Conservation (phyloP, 2,329 filamentous ascomycete genomes). For the Cadophora gregata region DNA sequence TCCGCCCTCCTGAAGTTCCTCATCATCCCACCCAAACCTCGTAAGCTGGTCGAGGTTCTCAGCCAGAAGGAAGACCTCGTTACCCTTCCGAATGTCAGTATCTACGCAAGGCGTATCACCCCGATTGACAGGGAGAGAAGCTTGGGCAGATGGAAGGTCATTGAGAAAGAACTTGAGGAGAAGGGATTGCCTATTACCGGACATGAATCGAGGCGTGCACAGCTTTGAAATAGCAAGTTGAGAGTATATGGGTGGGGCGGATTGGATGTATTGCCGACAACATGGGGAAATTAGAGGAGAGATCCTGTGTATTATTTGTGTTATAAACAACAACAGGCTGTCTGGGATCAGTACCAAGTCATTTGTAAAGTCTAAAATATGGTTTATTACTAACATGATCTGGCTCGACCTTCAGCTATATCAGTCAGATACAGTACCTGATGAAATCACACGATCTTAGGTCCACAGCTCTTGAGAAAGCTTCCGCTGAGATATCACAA, state of each 20-base stretch:
- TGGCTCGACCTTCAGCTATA: neutral
- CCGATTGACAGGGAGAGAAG: conserved; percentile 74
- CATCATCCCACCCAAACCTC: conserved; percentile 58
- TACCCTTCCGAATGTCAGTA: conserved; percentile 70
- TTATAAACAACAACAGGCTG: neutral
- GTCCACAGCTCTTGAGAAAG: too few relatives aligned
- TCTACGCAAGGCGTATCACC: conserved; percentile 69
- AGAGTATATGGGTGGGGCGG: neutral
- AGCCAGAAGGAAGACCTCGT: conserved; percentile 52
- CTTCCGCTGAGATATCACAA: too few relatives aligned
- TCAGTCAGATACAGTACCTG: neutral
- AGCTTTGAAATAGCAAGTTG: neutral
- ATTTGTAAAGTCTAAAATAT: conserved; percentile 1
- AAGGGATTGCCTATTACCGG: conserved; percentile 65
- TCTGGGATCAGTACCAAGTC: neutral
- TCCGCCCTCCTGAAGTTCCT: conserved; percentile 61
- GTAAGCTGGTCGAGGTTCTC: conserved; percentile 69
- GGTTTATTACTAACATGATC: neutral
- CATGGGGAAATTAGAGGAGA: neutral
- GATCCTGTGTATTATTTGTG: conserved; percentile 8
- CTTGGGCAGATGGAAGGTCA: conserved; percentile 80
- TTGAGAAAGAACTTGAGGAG: conserved; percentile 71
- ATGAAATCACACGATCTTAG: neutral
- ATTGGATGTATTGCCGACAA: neutral
- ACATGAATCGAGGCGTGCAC: conserved; percentile 13